A percentile compares a stretch with the other conserved stretches of the same genome.
Conservation (phyloP, 345 rosid genomes). For the Hibiscus tridactylites region DNA sequence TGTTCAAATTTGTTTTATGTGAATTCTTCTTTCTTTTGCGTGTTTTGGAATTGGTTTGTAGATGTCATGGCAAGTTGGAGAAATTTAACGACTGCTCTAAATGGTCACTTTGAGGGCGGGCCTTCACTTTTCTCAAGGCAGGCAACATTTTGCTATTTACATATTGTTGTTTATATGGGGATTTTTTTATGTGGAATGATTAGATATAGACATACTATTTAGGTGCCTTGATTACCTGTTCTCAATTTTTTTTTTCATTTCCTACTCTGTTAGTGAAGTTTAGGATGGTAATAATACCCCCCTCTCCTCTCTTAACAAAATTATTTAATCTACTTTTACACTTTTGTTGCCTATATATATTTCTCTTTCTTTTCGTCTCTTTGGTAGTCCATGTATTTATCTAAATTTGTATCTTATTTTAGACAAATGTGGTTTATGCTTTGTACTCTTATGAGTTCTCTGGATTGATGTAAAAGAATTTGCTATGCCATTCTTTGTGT, state of each 20-base stretch:
- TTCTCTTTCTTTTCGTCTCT: not conserved
- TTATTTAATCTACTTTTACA: not conserved
- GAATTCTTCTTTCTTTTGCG: slow-evolving; percentile 32
- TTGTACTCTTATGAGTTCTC: not conserved
- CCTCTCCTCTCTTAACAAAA: not conserved
- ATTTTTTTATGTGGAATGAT: slow-evolving; percentile 2
- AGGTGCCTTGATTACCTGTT: not conserved
- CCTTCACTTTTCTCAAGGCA: slow-evolving; percentile 40
- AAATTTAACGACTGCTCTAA: slow-evolving; percentile 36
- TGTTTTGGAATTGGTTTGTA: slow-evolving; percentile 38
- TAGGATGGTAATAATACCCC: slow-evolving; percentile 7
- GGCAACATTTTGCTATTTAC: slow-evolving; percentile 30
- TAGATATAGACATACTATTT: not conserved
- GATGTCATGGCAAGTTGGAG: slow-evolving; percentile 44
- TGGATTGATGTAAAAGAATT: not conserved
- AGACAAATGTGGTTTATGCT: not conserved
- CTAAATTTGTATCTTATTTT: not conserved
- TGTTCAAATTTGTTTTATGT: slow-evolving; percentile 24
- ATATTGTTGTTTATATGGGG: slow-evolving; percentile 16
- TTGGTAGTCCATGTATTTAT: not conserved
- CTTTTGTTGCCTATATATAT: not conserved
- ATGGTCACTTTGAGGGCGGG: slow-evolving; percentile 38
- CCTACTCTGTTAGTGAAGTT: not conserved
- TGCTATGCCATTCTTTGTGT: not conserved
- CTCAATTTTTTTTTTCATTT: not conserved